Percentiles rank a stretch among this genome's conserved stretches.
phyloP scores from a whole-genome alignment of 768 basidiomycete species.

The Mycena pura region DNA sequence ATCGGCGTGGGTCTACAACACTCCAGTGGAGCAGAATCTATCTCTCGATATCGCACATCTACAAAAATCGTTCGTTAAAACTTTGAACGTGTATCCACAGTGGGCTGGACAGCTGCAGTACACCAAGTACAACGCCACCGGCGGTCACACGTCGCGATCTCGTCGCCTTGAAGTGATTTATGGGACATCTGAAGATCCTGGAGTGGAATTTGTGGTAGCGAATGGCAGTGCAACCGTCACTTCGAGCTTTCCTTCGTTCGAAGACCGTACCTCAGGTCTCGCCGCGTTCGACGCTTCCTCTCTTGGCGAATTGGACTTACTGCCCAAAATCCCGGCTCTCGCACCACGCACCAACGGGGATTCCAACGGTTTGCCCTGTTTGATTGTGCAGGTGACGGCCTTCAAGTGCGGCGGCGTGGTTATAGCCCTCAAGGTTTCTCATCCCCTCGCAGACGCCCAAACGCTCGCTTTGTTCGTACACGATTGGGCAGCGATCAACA shows the following conservation, averaged over 20 bases:
- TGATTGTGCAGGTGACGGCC: conserved; percentile 42
- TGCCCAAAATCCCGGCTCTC: conserved; percentile 29
- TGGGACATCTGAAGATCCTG: conserved; percentile 35
- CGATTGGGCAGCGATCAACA: conserved; percentile 41
- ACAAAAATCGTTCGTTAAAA: conserved; percentile 20
- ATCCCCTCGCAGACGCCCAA: conserved; percentile 45
- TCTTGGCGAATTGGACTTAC: conserved; percentile 18
- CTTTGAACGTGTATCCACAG: conserved; percentile 39
- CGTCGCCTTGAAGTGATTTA: conserved; percentile 35
- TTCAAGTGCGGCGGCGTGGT: conserved; percentile 38
- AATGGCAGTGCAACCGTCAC: background rate
- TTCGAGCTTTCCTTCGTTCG: conserved; percentile 8
- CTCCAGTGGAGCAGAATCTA: background rate
- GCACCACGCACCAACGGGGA: conserved; percentile 31
- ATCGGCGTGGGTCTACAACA: conserved; percentile 37
- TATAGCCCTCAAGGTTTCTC: conserved; percentile 41
- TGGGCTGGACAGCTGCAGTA: conserved; percentile 40
- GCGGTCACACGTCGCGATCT: conserved; percentile 34
- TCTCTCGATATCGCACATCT: conserved; percentile 21
- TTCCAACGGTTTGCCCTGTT: conserved; percentile 34
- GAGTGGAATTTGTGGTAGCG: conserved; percentile 38
- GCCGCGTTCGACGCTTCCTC: conserved; percentile 23
- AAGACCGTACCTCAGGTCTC: conserved; percentile 20
- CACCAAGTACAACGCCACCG: conserved; percentile 21
- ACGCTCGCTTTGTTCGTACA: conserved; percentile 40